phyloP scores from a whole-genome alignment of 2,329 filamentous ascomycete species.

The Trichoderma semiorbis region DNA sequence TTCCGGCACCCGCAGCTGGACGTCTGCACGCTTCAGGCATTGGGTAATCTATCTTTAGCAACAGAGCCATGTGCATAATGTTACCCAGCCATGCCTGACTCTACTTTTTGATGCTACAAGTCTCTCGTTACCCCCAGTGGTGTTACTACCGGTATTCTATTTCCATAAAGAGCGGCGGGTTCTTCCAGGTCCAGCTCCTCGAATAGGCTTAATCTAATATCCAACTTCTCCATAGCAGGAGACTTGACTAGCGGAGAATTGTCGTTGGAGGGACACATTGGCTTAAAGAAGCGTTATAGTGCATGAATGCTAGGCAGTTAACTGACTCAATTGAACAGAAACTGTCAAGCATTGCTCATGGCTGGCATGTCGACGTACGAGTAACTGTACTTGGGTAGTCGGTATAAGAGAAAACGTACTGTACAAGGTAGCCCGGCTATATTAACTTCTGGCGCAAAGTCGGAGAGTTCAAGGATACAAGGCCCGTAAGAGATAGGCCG shows the following conservation, averaged over 20 bases:
- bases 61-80: background rate
- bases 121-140: background rate
- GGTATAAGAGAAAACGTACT: background rate
- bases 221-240: background rate
- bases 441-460: background rate
- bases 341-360: background rate
- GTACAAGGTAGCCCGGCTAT: no score
- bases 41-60: background rate
- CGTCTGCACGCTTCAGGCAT: background rate
- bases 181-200: background rate
- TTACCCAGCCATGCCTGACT: background rate
- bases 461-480: background rate
- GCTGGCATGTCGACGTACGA: background rate
- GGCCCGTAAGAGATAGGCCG: background rate
- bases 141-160: background rate
- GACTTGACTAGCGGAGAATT: background rate
- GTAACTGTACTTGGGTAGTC: background rate
- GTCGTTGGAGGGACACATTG: background rate
- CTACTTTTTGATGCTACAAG: background rate
- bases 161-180: background rate
- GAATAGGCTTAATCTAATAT: background rate
- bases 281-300: background rate
- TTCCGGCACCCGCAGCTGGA: background rate
- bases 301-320: background rate
- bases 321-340: background rate